Evolutionary conservation across 352 stramenopile genomes (phyloP).

Genomic region (Pythium volutum): DNA sequence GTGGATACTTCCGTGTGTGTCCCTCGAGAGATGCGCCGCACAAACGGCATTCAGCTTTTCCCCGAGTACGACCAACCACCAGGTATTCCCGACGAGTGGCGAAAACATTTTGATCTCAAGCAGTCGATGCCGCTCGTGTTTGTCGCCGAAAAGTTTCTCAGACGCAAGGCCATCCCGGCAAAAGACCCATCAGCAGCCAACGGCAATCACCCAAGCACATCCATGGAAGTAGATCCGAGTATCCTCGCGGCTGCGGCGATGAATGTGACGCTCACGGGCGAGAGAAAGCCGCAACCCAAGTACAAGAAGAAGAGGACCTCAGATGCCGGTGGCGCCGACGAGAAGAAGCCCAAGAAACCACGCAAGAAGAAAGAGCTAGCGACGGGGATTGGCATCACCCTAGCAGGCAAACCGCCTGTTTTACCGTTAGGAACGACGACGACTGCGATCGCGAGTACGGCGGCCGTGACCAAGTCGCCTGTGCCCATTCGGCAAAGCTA

Average conservation of each 20-base stretch:
- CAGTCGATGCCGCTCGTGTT: conserved; percentile 47
- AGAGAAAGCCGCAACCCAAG: conserved; percentile 18
- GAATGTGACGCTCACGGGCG: conserved; percentile 13
- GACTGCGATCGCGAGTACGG: background rate
- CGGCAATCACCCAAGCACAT: background rate
- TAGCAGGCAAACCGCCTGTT: too few relatives aligned
- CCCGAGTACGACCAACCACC: conserved; percentile 45
- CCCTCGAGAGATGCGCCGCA: conserved; percentile 3
- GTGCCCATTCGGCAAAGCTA: conserved; percentile 23
- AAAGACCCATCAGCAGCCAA: background rate
- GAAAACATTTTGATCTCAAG: conserved; percentile 41
- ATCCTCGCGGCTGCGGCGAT: conserved; percentile 10
- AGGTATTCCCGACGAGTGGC: conserved; percentile 35
- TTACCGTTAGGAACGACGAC: conserved; percentile 6
- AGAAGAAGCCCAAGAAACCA: conserved; percentile 19
- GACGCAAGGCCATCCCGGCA: conserved; percentile 26
- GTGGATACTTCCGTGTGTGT: background rate
- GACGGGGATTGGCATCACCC: background rate
- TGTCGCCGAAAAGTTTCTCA: conserved; percentile 57
- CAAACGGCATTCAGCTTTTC: conserved; percentile 28
- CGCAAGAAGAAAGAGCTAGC: conserved; percentile 29
- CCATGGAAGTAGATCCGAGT: conserved; percentile 3
- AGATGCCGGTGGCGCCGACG: conserved; percentile 1
- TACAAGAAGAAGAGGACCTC: conserved; percentile 18
- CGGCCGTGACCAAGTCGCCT: conserved; percentile 12